Conservation (phyloP, 805 yeast genomes). For the Teunomyces gatunensis region DNA sequence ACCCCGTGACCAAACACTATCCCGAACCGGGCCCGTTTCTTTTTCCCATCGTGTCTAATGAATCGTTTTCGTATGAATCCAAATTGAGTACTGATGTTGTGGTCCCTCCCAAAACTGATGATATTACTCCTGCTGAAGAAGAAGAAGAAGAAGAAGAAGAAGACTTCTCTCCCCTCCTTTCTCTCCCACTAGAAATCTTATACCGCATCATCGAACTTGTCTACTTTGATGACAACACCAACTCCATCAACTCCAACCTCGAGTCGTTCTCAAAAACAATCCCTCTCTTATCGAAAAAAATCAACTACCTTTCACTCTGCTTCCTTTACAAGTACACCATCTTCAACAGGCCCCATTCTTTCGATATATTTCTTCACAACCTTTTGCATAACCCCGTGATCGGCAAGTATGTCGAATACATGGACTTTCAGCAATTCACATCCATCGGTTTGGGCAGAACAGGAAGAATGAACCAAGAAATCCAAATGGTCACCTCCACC, state of each 20-base stretch:
- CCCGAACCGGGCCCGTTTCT: conserved; percentile 6
- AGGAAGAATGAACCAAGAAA: conserved; percentile 84
- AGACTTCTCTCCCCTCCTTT: conserved; percentile 13
- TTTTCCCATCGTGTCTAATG: conserved; percentile 11
- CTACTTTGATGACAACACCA: conserved; percentile 51
- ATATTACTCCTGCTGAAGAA: too few species aligned
- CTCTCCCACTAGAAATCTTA: conserved; percentile 56
- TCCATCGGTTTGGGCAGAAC: conserved; percentile 89
- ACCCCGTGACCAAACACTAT: neutral
- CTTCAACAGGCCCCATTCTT: conserved; percentile 78
- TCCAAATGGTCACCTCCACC: conserved; percentile 79
- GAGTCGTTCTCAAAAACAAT: conserved; percentile 51
- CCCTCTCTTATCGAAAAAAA: conserved; percentile 54
- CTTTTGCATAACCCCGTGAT: conserved; percentile 43
- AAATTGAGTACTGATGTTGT: too few species aligned
- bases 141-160: neutral
- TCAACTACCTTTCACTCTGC: conserved; percentile 56
- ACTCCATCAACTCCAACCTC: conserved; percentile 50
- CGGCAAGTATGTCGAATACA: conserved; percentile 63
- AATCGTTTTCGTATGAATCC: neutral
- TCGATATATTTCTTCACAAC: conserved; percentile 65
- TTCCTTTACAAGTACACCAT: conserved; percentile 64
- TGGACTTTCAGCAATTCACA: conserved; percentile 87
- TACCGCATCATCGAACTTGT: conserved; percentile 55
- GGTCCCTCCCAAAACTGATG: too few species aligned